Base-by-base conservation (phyloP, 257 asterid genomes). In the Voacanga thouarsii region DNA sequence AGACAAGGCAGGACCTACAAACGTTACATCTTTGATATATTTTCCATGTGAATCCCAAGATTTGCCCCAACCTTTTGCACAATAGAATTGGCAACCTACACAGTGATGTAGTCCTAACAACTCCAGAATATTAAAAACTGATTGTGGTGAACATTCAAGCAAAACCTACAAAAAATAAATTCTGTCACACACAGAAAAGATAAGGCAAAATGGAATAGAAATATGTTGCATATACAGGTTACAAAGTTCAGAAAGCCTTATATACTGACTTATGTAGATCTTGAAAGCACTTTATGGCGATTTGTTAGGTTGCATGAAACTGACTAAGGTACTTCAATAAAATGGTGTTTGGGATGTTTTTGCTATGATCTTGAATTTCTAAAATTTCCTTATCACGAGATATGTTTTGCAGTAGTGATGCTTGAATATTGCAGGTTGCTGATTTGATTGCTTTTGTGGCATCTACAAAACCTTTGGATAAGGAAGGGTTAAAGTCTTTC, bases 371-470 rank as follows among this genome's bases (percentile, higher is more conserved):
- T 18, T 53, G 57, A 28, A 55, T 18, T 43, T 57, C 21, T 80
- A 21, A 74, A 74, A 28, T 71, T 30, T 30, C 37, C 30, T 30
- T 12, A 33, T 57, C 47, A 73, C 7, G 44, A n/a, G 64, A 21
- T 33, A 53, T 50, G 41, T 73, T 33, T 2, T 16, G 41, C 77
- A 6, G 12, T 72, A 73, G 41, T 56, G 71, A 66, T 65, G 37
- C 37, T 65, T 66, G 79, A 76, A 53, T 41, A 60, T 61, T 80
- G 59, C 81, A 96, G 99, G 92, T 92, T 82, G 97, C 99, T 84
- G 99, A 96, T 91, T 89, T 93, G 85, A 88, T 96, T 87, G 98
- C 94, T 79, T 96, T 96, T 87, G 97, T 96, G 80, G 95, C 97
- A 85, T 93, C 99, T 80, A 84, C 96, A 3, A 86, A 82, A 80